phyloP scores from a whole-genome alignment of 164 flowering plant species.

The Nelumbo lutea region DNA sequence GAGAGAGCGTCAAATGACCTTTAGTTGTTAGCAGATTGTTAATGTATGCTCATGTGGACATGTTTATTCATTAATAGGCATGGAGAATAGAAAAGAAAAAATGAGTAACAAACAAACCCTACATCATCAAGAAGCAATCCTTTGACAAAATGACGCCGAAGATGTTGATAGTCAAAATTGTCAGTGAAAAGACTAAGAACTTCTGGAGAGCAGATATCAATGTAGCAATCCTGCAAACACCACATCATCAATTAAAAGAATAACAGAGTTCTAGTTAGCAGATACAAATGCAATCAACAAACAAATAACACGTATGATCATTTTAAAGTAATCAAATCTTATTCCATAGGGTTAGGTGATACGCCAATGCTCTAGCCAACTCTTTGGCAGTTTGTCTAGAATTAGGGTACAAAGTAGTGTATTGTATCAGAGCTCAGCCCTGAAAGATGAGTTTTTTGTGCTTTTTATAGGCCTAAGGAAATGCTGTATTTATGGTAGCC shows the following conservation, averaged over 20 bases:
- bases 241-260: background rate
- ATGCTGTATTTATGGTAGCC: no score
- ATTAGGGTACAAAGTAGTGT: no score
- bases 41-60: background rate
- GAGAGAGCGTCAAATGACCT: background rate
- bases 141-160: constrained; percentile 95
- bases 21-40: background rate
- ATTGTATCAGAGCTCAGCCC: no score
- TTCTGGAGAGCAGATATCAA: constrained; percentile 92
- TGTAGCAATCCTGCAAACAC: constrained; percentile 84
- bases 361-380: no score
- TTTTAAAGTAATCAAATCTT: no score
- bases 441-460: no score
- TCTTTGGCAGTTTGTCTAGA: no score
- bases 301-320: no score
- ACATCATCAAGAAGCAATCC: constrained; percentile 95
- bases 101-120: constrained; percentile 26
- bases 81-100: background rate
- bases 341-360: no score
- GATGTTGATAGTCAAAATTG: constrained; percentile 98
- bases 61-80: background rate
- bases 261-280: no score
- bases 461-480: no score
- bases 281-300: no score
- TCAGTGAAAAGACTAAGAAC: constrained; percentile 90